Evolutionary conservation across 1,139 yeast genomes (phyloP), one percentile per base, ranked within the genome.

Genomic region (Pichia kudriavzevii): DNA sequence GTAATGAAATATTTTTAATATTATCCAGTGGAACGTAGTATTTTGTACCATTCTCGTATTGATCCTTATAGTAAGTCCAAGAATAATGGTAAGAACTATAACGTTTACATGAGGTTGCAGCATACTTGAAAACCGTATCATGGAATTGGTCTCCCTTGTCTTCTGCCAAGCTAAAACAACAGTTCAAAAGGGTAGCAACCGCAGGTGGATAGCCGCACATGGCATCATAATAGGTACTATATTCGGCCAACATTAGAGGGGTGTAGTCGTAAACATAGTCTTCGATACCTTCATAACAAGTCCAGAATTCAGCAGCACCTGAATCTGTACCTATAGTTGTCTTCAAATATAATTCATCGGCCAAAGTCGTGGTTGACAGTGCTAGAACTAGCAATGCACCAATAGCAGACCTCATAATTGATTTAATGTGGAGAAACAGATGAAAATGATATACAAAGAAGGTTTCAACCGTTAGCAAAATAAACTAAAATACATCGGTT

Each of bases 11-110:
- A 26, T 50, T 45, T 2, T 31, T 21, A n/a, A 43, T 23, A 1
- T 28, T 22, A 10, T 34, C 28, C 10, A 29, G n/a, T 10, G 43
- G 35, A 7, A 35, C 23, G 4, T 29, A 26, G 26, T 42, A 34
- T 11, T 36, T 27, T 2, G 59, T 49, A 2, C 60, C 56, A 43
- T 56, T 57, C 13, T 40, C 31, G 23, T 45, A 54, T 28, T 47
- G 47, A 4, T 36, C 40, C 18, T 38, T 34, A 34, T 51, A 47
- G n/a, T 36, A 48, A 11, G 35, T 36, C 39, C 46, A 40, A 7
- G 30, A 31, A 17, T 42, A 29, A 2, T 12, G 14, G n/a, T 32
- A 39, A 18, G 33, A 29, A 7, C 45, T 47, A 15, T 50, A 49
- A 3, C 31, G 29, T 4, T 11, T 12, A 33, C 54, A 50, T 3